Evolutionary conservation across 2,329 filamentous ascomycete species (phyloP).

Genomic region (Curvularia hawaiiensis): DNA sequence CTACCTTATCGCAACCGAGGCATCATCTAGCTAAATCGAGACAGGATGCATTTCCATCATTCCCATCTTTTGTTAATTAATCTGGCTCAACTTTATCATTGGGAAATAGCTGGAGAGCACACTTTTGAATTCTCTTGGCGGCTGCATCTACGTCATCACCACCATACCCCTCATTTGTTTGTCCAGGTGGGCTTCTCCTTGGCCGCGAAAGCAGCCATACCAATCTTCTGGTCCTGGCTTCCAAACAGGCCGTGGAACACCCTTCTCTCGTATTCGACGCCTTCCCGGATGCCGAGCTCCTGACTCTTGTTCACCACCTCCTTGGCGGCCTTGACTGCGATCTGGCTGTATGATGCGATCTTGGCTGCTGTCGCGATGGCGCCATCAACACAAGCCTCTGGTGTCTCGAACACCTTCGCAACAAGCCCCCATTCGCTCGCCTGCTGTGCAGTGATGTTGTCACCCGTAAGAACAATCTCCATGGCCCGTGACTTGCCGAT

Average conservation of each 20-base stretch:
- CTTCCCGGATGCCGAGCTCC: constrained; percentile 83
- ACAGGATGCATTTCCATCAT: constrained; percentile 1
- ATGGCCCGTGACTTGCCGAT: constrained; percentile 55
- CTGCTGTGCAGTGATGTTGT: constrained; percentile 80
- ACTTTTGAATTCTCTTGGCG: neutral
- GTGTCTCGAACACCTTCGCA: constrained; percentile 76
- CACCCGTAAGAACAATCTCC: constrained; percentile 54
- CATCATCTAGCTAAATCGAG: constrained; percentile 15
- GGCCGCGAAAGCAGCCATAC: constrained; percentile 90
- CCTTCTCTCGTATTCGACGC: constrained; percentile 91
- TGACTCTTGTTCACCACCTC: constrained; percentile 99
- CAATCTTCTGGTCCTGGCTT: constrained; percentile 95
- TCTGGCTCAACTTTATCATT: neutral
- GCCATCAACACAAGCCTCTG: constrained; percentile 81
- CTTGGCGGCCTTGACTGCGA: constrained; percentile 90
- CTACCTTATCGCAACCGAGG: constrained; percentile 12
- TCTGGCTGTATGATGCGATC: constrained; percentile 83
- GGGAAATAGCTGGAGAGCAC: neutral
- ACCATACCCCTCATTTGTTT: constrained; percentile 63
- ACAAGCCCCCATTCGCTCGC: constrained; percentile 92
- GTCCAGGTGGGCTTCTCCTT: constrained; percentile 94
- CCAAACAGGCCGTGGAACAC: constrained; percentile 95
- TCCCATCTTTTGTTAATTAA: neutral
- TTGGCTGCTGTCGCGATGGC: constrained; percentile 83
- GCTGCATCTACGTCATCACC: neutral